Evolutionary conservation across 2,329 filamentous ascomycete genomes (phyloP).

Genomic region (Metarhizium humberi): DNA sequence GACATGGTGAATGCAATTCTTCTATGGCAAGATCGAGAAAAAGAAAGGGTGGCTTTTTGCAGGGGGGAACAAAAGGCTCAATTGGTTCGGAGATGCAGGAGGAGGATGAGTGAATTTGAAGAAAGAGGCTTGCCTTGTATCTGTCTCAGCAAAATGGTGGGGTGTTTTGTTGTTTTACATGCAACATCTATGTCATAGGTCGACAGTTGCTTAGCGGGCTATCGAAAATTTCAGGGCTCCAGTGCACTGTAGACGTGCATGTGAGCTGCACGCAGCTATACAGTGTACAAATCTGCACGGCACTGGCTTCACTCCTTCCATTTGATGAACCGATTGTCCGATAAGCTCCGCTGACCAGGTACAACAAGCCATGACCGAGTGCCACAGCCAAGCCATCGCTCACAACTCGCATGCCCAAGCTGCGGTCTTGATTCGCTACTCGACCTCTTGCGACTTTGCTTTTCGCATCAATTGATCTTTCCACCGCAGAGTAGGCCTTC

Average conservation of each 20-base stretch:
- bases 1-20: slow-evolving; percentile 30
- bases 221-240: not conserved
- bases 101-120: slow-evolving; percentile 5
- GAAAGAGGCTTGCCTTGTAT: not conserved
- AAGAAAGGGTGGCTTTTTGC: not conserved
- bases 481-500: not conserved
- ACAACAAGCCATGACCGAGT: not conserved
- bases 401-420: not conserved
- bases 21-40: not conserved
- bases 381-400: not conserved
- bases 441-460: not conserved
- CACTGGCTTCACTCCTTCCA: not conserved
- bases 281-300: not conserved
- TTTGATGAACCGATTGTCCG: not conserved
- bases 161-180: slow-evolving; percentile 4
- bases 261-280: not conserved
- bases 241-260: slow-evolving; percentile 1
- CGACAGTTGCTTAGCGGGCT: not conserved
- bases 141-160: slow-evolving; percentile 1
- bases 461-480: not conserved
- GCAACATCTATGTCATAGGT: not conserved
- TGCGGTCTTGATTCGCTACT: not conserved
- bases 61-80: not conserved
- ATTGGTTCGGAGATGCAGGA: not conserved
- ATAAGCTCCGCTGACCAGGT: not conserved